These are phyloP conservation scores for Cryphonectria parasitica DNA, from an alignment of 2,329 filamentous ascomycete genomes.

Conservation along the genomic window DNA sequence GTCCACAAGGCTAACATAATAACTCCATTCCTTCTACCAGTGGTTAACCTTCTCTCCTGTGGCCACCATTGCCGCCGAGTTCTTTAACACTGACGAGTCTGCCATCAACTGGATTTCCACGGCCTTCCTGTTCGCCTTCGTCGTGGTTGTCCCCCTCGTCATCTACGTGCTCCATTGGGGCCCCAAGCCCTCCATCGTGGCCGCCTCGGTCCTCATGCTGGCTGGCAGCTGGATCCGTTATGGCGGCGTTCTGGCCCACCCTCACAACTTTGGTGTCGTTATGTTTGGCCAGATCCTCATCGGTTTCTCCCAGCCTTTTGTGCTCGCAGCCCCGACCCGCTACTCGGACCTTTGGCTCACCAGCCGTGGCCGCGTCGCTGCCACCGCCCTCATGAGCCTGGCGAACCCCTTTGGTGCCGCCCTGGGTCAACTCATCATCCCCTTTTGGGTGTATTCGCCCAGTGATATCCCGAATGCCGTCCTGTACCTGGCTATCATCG, in stretches of 20 bases:
- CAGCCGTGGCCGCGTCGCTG: conserved; percentile 77
- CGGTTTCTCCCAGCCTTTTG: conserved; percentile 89
- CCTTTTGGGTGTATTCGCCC: conserved; percentile 69
- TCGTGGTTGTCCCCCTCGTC: conserved; percentile 69
- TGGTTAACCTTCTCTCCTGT: conserved; percentile 94
- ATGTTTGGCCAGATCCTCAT: conserved; percentile 93
- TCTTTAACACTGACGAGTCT: conserved; percentile 75
- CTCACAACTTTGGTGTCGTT: conserved; percentile 72
- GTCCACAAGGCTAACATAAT: conserved; percentile 9
- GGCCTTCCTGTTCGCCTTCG: conserved; percentile 83
- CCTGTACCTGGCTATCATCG: conserved; percentile 81
- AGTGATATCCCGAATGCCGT: conserved; percentile 78
- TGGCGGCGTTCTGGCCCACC: conserved; percentile 61
- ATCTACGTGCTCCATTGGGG: conserved; percentile 81
- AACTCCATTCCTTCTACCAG: conserved; percentile 46
- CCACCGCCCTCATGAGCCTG: conserved; percentile 81
- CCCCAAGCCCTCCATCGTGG: conserved; percentile 76
- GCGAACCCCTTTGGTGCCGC: conserved; percentile 92
- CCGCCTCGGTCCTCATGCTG: conserved; percentile 73
- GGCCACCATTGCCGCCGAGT: conserved; percentile 71
- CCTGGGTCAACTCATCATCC: conserved; percentile 83
- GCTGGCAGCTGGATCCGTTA: conserved; percentile 92
- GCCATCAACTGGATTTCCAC: conserved; percentile 94
- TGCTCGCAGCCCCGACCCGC: conserved; percentile 83
- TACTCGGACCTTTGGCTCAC: conserved; percentile 98